A percentile compares a stretch with the other conserved stretches of the same genome.
phyloP scores from a whole-genome alignment of 2,329 filamentous ascomycete genomes.

The Fusarium equiseti region DNA sequence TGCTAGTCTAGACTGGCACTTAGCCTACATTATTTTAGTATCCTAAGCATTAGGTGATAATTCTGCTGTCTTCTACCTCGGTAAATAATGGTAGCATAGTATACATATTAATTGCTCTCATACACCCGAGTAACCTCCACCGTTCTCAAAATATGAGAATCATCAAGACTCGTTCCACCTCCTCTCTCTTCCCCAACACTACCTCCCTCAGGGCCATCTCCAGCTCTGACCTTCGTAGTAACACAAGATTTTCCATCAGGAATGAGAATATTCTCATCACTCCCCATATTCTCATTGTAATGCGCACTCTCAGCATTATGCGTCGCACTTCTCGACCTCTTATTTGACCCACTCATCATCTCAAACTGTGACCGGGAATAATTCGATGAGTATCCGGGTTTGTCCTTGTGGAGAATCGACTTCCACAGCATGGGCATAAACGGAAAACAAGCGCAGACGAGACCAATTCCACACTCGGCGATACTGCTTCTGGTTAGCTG shows the following conservation, averaged over 20 bases:
- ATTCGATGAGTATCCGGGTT: constrained; percentile 29
- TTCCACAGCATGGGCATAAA: constrained; percentile 39
- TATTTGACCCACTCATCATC: constrained; percentile 28
- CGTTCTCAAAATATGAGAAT: constrained; percentile 22
- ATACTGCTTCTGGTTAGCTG: constrained; percentile 5
- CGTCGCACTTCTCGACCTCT: constrained; percentile 5
- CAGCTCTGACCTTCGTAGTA: constrained; percentile 16
- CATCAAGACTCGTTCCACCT: constrained; percentile 7
- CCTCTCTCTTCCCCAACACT: neutral
- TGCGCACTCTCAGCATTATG: constrained; percentile 1
- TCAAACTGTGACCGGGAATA: constrained; percentile 28
- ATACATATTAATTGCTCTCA: neutral
- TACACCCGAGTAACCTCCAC: constrained; percentile 32
- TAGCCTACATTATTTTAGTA: neutral
- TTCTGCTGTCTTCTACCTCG: too few relatives aligned
- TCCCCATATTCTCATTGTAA: constrained; percentile 12
- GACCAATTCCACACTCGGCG: constrained; percentile 31
- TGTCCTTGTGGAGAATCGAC: constrained; percentile 31
- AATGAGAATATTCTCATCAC: constrained; percentile 33
- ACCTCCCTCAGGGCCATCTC: neutral
- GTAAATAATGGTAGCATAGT: too few relatives aligned
- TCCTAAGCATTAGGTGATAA: too few relatives aligned
- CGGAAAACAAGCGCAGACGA: constrained; percentile 34
- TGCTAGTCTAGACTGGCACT: neutral
- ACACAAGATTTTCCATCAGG: constrained; percentile 12